These are phyloP conservation scores for Spathaspora girioi DNA, from an alignment of 805 yeast species.

Conservation along the genomic window DNA sequence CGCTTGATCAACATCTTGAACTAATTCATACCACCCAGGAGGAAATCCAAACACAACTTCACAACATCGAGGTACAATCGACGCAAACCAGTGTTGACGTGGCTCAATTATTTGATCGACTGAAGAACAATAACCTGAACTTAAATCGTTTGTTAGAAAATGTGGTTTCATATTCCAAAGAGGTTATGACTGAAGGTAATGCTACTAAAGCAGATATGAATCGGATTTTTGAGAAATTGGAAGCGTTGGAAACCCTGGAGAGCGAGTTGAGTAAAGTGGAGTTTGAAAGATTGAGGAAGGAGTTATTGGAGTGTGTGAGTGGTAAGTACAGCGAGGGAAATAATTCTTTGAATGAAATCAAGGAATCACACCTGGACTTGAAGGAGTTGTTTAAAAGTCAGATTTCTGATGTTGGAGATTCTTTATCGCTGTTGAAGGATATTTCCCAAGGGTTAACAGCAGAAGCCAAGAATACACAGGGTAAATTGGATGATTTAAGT, in stretches of 20 bases:
- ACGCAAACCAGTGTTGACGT: constrained; percentile 34
- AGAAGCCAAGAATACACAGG: background rate
- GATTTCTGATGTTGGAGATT: background rate
- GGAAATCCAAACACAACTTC: constrained; percentile 25
- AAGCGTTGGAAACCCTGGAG: constrained; percentile 1
- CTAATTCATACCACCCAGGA: constrained; percentile 24
- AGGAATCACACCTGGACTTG: background rate
- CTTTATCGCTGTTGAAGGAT: background rate
- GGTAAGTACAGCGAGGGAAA: background rate
- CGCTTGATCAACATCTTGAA: constrained; percentile 31
- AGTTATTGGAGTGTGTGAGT: background rate
- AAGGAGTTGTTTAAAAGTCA: background rate
- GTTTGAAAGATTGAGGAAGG: background rate
- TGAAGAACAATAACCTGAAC: constrained; percentile 37
- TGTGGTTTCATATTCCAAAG: constrained; percentile 31
- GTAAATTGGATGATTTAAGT: background rate
- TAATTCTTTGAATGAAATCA: background rate
- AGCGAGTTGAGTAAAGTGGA: background rate
- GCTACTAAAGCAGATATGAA: constrained; percentile 31
- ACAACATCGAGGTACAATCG: constrained; percentile 27
- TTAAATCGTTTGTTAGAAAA: constrained; percentile 32
- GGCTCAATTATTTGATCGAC: constrained; percentile 33
- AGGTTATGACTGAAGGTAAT: constrained; percentile 32
- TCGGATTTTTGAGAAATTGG: constrained; percentile 17
- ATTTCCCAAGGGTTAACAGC: background rate